Conservation (phyloP, 140 eudicot species). For the Bidens hawaiensis region DNA sequence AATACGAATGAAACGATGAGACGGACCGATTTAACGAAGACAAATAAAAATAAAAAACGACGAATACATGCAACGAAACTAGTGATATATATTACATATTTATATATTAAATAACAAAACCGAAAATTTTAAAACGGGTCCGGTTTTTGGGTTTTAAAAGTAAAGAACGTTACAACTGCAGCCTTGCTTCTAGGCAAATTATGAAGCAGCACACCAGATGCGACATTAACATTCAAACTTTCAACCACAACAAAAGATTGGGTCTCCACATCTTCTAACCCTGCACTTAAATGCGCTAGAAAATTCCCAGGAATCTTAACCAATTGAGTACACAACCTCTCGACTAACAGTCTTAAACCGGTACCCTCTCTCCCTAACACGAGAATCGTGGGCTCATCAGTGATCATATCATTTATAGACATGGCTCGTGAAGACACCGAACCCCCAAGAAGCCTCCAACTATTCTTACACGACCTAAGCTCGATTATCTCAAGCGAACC, state of each 20-base stretch:
- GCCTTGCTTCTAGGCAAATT: slow-evolving; percentile 53
- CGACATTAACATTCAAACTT: slow-evolving; percentile 97
- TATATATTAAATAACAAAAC: no score
- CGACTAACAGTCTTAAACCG: slow-evolving; percentile 91
- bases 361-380: slow-evolving; percentile 97
- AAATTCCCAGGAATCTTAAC: slow-evolving; percentile 70
- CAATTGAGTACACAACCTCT: slow-evolving; percentile 77
- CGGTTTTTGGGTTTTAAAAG: no score
- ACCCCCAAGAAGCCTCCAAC: slow-evolving; percentile 96
- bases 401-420: slow-evolving; percentile 50
- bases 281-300: slow-evolving; percentile 45
- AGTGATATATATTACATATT: no score
- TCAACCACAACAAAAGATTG: slow-evolving; percentile 87
- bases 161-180: no score
- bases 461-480: slow-evolving; percentile 81
- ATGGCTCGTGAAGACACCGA: slow-evolving; percentile 71
- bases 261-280: slow-evolving; percentile 40
- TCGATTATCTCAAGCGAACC: slow-evolving; percentile 88
- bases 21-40: no score
- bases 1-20: no score
- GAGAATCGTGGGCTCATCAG: slow-evolving; percentile 74
- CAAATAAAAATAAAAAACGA: no score
- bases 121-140: no score
- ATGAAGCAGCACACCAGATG: slow-evolving; percentile 94
- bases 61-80: no score